Percentiles rank a stretch among this genome's conserved stretches.
Conservation (phyloP, 805 yeast genomes). For the Lachancea dasiensis region DNA sequence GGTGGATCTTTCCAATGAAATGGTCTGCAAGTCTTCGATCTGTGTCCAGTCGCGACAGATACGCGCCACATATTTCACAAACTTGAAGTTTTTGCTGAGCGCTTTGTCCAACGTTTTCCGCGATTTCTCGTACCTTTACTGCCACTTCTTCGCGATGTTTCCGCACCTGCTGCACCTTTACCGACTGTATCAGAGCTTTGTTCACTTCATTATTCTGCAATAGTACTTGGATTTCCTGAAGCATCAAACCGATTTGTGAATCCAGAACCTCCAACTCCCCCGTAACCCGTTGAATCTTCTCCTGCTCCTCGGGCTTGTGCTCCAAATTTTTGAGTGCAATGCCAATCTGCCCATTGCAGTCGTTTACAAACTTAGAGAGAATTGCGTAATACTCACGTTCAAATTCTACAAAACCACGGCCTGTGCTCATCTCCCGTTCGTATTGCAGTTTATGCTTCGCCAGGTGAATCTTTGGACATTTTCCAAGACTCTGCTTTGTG, state of each 20-base stretch:
- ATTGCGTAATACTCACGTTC: conserved; percentile 41
- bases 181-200: conserved; percentile 46
- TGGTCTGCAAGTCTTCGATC: conserved; percentile 88
- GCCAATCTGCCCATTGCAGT: conserved; percentile 59
- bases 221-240: conserved; percentile 57
- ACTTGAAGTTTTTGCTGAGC: conserved; percentile 89
- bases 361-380: conserved; percentile 52
- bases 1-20: conserved; percentile 79
- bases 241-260: conserved; percentile 55
- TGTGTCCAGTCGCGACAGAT: conserved; percentile 75
- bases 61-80: conserved; percentile 87
- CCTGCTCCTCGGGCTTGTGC: conserved; percentile 69
- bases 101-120: conserved; percentile 73
- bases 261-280: conserved; percentile 57
- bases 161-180: conserved; percentile 39
- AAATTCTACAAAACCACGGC: conserved; percentile 40
- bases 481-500: conserved; percentile 78
- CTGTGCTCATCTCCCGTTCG: conserved; percentile 41
- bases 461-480: conserved; percentile 68
- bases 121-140: conserved; percentile 49
- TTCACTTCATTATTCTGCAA: conserved; percentile 44
- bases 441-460: conserved; percentile 71
- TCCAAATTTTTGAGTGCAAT: conserved; percentile 54
- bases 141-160: conserved; percentile 48
- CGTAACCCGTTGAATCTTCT: conserved; percentile 48